Percentiles rank a stretch among this genome's conserved stretches.
Conservation (phyloP, 192 early-diverging fungal genomes). For the Gaertneriomyces semiglobifer region DNA sequence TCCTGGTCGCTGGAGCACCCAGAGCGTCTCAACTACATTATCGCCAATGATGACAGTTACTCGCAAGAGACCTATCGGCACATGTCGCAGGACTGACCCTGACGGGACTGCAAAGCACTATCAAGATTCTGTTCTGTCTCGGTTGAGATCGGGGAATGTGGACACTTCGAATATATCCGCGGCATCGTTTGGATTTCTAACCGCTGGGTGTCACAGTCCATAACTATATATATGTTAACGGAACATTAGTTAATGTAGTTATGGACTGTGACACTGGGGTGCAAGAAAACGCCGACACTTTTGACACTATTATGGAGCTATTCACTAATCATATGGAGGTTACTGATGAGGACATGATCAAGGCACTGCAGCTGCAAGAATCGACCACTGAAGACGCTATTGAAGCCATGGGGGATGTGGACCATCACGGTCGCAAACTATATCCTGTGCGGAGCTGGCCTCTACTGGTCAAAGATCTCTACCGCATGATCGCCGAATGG, state of each 20-base stretch:
- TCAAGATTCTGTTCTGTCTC: neutral
- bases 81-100: neutral
- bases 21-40: neutral
- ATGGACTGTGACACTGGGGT: too few relatives aligned
- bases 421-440: neutral
- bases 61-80: neutral
- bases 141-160: neutral
- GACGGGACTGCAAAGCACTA: neutral
- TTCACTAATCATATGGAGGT: slow-evolving; percentile 13
- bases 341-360: slow-evolving; percentile 9
- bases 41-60: neutral
- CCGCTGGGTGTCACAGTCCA: too few relatives aligned
- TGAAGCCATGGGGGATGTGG: neutral
- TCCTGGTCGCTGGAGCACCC: slow-evolving; percentile 9
- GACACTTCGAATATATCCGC: neutral
- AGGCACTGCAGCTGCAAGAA: slow-evolving; percentile 1
- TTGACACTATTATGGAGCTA: neutral
- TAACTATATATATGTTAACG: too few relatives aligned
- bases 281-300: neutral
- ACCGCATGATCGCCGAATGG: slow-evolving; percentile 6
- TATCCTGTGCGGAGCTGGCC: slow-evolving; percentile 17
- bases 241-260: too few relatives aligned
- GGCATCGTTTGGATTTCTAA: neutral
- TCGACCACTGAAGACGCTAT: neutral
- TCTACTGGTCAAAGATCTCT: neutral